A percentile compares a stretch with the other conserved stretches of the same genome.
These are phyloP conservation scores for Collybia mongolica DNA, from an alignment of 768 basidiomycete species.

Conservation along the genomic window DNA sequence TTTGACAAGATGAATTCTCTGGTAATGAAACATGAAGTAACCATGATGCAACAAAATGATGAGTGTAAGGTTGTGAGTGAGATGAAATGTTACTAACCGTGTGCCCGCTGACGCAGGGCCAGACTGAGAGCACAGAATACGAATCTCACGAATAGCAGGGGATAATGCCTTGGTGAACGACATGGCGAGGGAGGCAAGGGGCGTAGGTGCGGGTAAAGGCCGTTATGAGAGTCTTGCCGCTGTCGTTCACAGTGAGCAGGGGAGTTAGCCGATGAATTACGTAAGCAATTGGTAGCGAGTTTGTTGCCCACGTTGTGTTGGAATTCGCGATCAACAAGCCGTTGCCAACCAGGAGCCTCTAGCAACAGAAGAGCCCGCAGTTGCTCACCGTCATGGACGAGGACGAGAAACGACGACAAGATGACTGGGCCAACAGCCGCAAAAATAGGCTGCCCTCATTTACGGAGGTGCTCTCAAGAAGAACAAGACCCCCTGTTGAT, in stretches of 20 bases:
- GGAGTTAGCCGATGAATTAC: slow-evolving; percentile 23
- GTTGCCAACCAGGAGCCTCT: slow-evolving; percentile 25
- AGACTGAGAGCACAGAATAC: slow-evolving; percentile 78
- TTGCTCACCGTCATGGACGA: slow-evolving; percentile 43
- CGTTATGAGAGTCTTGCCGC: neutral
- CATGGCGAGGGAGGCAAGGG: slow-evolving; percentile 32
- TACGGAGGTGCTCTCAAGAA: slow-evolving; percentile 86
- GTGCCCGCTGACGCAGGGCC: slow-evolving; percentile 76
- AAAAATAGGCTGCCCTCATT: slow-evolving; percentile 83
- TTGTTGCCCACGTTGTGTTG: slow-evolving; percentile 12
- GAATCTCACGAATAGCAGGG: slow-evolving; percentile 77
- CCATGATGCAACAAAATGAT: neutral
- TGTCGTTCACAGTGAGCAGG: slow-evolving; percentile 3
- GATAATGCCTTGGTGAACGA: slow-evolving; percentile 74
- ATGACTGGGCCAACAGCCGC: slow-evolving; percentile 73
- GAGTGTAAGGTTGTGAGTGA: neutral
- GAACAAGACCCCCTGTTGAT: slow-evolving; percentile 93
- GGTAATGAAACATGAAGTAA: slow-evolving; percentile 12
- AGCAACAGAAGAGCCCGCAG: slow-evolving; percentile 9
- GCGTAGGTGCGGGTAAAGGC: slow-evolving; percentile 7
- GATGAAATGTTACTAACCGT: slow-evolving; percentile 45
- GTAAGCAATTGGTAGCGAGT: slow-evolving; percentile 28
- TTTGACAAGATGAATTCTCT: slow-evolving; percentile 80
- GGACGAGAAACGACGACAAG: slow-evolving; percentile 58
- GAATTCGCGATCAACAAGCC: slow-evolving; percentile 20